Evolutionary conservation across 2,329 filamentous ascomycete species (phyloP).

Genomic region (Akanthomyces uredinophilus): DNA sequence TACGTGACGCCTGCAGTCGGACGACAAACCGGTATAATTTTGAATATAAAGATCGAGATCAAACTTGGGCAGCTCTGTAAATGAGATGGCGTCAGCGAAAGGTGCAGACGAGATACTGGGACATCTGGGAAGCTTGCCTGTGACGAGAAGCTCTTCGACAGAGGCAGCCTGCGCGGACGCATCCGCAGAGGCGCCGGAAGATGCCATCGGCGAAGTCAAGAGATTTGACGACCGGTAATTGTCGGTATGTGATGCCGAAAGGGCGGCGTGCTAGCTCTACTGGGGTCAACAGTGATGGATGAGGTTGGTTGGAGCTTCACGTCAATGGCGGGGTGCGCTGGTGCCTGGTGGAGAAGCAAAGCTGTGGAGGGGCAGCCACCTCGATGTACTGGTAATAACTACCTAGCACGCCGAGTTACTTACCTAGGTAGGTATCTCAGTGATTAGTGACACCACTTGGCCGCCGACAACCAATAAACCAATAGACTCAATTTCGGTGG

Average conservation of each 20-base stretch:
- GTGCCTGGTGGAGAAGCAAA: conserved; percentile 10
- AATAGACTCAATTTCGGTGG: no score
- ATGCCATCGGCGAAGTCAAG: neutral
- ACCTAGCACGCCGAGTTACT: no score
- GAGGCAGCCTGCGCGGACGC: neutral
- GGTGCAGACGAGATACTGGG: neutral
- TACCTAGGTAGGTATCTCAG: no score
- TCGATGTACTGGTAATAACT: no score
- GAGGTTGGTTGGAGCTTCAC: conserved; percentile 7
- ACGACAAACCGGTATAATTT: conserved; percentile 71
- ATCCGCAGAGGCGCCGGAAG: neutral
- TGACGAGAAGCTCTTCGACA: neutral
- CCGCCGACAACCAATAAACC: no score
- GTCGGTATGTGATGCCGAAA: neutral
- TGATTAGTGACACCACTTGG: no score
- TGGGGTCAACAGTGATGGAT: neutral
- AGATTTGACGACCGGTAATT: neutral
- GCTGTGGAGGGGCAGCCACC: neutral
- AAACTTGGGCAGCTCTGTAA: conserved; percentile 72
- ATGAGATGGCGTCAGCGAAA: conserved; percentile 15
- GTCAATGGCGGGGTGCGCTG: conserved; percentile 10
- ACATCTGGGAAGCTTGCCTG: neutral
- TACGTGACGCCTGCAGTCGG: neutral
- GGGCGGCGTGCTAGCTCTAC: neutral
- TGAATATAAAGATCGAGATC: conserved; percentile 87